Conservation (phyloP, 2,329 filamentous ascomycete species). For the Arthroderma sp. region DNA sequence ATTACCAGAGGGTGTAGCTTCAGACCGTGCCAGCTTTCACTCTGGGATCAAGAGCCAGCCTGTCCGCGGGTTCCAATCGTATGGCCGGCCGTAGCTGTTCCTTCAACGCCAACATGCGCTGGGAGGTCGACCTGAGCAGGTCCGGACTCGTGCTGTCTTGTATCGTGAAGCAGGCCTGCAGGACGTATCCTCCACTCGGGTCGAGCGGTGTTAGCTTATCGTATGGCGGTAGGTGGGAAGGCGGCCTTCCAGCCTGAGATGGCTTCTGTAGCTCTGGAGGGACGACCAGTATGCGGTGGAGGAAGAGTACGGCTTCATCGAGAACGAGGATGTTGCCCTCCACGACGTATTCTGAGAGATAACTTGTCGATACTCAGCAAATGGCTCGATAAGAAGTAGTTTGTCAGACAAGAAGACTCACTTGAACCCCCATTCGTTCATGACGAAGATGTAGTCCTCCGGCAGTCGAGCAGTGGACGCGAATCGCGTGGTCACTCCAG, state of each 20-base stretch:
- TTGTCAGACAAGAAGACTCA: constrained; percentile 27
- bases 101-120: constrained; percentile 44
- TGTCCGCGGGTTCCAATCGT: constrained; percentile 45
- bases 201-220: constrained; percentile 42
- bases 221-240: constrained; percentile 31
- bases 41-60: constrained; percentile 48
- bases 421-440: constrained; percentile 44
- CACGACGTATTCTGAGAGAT: constrained; percentile 45
- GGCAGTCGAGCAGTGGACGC: constrained; percentile 39
- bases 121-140: constrained; percentile 42
- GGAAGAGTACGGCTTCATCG: constrained; percentile 45
- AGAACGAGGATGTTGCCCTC: constrained; percentile 48
- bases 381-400: no score
- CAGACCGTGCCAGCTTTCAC: constrained; percentile 36
- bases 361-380: constrained; percentile 38
- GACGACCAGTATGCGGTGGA: constrained; percentile 44
- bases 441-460: constrained; percentile 40
- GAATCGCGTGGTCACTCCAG: constrained; percentile 42
- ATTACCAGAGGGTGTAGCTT: no score
- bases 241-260: constrained; percentile 22
- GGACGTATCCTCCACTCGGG: constrained; percentile 44
- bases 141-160: constrained; percentile 44
- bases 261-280: constrained; percentile 26
- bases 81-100: constrained; percentile 45
- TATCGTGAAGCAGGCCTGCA: constrained; percentile 47